phyloP scores from a whole-genome alignment of 352 stramenopile species.

The Globisporangium splendens region DNA sequence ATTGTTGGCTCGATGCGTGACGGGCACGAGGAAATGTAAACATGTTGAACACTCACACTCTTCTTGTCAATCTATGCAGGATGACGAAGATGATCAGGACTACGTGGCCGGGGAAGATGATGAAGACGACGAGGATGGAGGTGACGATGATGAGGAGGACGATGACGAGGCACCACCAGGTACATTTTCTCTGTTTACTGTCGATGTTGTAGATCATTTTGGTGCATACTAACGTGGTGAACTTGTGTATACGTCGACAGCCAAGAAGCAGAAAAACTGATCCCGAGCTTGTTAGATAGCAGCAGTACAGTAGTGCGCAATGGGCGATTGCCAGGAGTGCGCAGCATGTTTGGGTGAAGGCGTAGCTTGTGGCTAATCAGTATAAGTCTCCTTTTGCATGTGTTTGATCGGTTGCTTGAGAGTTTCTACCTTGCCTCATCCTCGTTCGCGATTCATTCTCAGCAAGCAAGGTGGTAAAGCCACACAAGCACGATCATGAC shows the following conservation, averaged over 20 bases:
- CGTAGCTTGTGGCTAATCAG: too few relatives aligned
- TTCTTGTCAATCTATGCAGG: constrained; percentile 2
- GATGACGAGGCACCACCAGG: constrained; percentile 49
- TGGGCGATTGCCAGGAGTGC: neutral
- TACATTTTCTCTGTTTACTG: constrained; percentile 8
- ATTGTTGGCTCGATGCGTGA: neutral
- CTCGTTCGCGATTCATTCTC: too few relatives aligned
- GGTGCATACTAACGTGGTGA: too few relatives aligned
- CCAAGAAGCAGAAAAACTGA: constrained; percentile 73
- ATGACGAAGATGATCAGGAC: constrained; percentile 46
- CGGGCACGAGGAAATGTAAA: too few relatives aligned
- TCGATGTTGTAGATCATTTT: too few relatives aligned
- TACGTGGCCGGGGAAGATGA: constrained; percentile 29
- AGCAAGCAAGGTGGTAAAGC: too few relatives aligned
- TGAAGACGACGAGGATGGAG: constrained; percentile 28
- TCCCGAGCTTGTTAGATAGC: neutral
- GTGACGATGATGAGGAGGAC: constrained; percentile 28
- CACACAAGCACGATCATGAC: too few relatives aligned
- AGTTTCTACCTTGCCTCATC: too few relatives aligned
- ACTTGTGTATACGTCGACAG: constrained; percentile 12
- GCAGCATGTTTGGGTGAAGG: neutral
- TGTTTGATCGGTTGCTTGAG: too few relatives aligned
- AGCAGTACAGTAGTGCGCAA: neutral
- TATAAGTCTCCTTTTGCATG: too few relatives aligned
- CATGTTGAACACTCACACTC: neutral